Conservation (phyloP, 306 rosid genomes). For the Ormosia emarginata region DNA sequence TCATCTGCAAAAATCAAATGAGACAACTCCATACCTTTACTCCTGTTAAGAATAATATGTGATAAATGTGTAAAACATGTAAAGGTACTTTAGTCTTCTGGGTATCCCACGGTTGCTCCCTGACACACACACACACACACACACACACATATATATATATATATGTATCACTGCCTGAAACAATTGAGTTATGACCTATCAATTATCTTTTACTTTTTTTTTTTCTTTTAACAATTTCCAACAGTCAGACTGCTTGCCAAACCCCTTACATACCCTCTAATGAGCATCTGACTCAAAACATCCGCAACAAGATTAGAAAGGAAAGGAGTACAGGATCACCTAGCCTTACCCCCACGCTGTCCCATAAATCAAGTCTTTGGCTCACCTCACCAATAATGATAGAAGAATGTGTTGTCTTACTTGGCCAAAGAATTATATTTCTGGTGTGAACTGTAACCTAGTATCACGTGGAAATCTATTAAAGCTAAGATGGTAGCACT, state of each 20-base stretch:
- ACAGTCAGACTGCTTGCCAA: not conserved
- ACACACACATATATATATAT: too few species aligned
- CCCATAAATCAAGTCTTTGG: not conserved
- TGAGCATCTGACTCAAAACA: not conserved
- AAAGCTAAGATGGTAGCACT: constrained; percentile 1
- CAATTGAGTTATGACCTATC: too few species aligned
- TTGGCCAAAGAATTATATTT: constrained; percentile 1
- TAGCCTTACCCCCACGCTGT: not conserved
- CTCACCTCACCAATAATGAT: not conserved
- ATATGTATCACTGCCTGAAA: too few species aligned
- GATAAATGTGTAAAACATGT: too few species aligned
- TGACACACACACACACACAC: too few species aligned
- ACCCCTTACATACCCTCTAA: not conserved
- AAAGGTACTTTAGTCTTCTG: too few species aligned
- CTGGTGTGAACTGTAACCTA: not conserved
- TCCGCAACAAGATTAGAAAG: not conserved
- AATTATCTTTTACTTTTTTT: too few species aligned
- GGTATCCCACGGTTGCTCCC: too few species aligned
- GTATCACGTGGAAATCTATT: not conserved
- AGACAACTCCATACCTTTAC: too few species aligned
- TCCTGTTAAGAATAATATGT: too few species aligned
- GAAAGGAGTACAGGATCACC: not conserved
- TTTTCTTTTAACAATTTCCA: not conserved
- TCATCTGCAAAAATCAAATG: too few species aligned
- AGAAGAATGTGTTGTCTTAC: not conserved